These are phyloP conservation scores for Meyerozyma smithsonii DNA, from an alignment of 1,139 yeast genomes.

Conservation along the genomic window DNA sequence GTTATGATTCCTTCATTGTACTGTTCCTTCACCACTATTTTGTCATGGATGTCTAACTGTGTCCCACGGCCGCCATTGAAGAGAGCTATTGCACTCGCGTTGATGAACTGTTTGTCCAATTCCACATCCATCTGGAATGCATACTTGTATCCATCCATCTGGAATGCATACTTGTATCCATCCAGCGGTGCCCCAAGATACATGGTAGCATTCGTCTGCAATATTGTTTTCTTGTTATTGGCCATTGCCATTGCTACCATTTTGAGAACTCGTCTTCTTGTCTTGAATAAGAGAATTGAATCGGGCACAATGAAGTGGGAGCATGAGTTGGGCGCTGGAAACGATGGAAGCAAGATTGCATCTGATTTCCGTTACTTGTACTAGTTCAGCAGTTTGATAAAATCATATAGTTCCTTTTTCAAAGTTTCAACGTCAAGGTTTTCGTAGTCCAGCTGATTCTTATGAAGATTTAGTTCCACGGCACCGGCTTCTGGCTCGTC, in stretches of 20 bases:
- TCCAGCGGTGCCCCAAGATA: conserved; percentile 39
- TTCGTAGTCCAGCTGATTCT: conserved; percentile 54
- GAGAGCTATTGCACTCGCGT: conserved; percentile 49
- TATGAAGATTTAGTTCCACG: conserved; percentile 34
- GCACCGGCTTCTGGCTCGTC: conserved; percentile 60
- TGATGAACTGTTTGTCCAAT: conserved; percentile 49
- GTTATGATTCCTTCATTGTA: conserved; percentile 56
- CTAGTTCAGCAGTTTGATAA: conserved; percentile 4
- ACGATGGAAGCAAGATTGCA: conserved; percentile 39
- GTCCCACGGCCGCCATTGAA: conserved; percentile 50
- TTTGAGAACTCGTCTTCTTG: conserved; percentile 33
- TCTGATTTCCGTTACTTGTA: conserved; percentile 41
- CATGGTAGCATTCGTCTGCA: conserved; percentile 42
- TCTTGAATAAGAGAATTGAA: conserved; percentile 39
- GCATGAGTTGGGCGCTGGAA: conserved; percentile 44
- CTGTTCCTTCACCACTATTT: conserved; percentile 50
- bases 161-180: conserved; percentile 51
- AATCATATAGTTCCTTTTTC: conserved; percentile 50
- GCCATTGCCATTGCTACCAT: conserved; percentile 37
- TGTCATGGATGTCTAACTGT: conserved; percentile 55
- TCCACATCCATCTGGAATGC: conserved; percentile 54
- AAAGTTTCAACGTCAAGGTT: conserved; percentile 42
- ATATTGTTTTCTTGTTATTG: conserved; percentile 41
- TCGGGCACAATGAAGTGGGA: conserved; percentile 50
- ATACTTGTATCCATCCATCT: conserved; percentile 42